These are phyloP conservation scores for Dendrostoma leiphaemia DNA, from an alignment of 2,329 filamentous ascomycete genomes.

Conservation along the genomic window DNA sequence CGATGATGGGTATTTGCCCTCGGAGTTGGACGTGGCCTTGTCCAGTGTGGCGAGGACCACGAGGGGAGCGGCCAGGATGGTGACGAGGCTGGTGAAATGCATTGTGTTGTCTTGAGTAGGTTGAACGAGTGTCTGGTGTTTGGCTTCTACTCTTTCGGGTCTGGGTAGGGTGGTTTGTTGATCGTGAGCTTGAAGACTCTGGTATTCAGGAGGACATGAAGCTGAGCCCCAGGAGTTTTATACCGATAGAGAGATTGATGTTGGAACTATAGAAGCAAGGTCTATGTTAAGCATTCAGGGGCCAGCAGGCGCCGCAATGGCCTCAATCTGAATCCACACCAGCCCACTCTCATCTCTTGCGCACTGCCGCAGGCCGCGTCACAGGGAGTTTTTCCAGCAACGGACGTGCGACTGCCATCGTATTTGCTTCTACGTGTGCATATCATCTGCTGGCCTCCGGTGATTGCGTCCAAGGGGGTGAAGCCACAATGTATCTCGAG, in stretches of 20 bases:
- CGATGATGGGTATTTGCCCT: slow-evolving; percentile 30
- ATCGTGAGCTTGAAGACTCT: too few species aligned
- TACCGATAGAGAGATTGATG: neutral
- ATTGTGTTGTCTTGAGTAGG: neutral
- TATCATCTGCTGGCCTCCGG: neutral
- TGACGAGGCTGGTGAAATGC: slow-evolving; percentile 11
- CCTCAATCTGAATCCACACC: too few species aligned
- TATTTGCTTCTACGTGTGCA: neutral
- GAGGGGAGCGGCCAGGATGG: slow-evolving; percentile 8
- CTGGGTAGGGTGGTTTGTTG: too few species aligned
- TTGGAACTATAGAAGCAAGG: neutral
- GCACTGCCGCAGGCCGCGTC: neutral
- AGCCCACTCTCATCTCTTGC: too few species aligned
- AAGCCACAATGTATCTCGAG: neutral
- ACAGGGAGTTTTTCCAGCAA: neutral
- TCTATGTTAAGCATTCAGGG: too few species aligned
- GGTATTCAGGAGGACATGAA: too few species aligned
- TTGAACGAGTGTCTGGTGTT: neutral
- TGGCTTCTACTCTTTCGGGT: too few species aligned
- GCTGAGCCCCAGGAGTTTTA: too few species aligned
- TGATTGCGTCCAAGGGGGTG: slow-evolving; percentile 7
- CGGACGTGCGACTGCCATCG: neutral
- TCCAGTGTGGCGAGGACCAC: slow-evolving; percentile 28
- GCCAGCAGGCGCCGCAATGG: too few species aligned
- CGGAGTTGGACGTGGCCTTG: slow-evolving; percentile 32